Conservation (phyloP, 805 yeast species). For the Metschnikowia aberdeeniae region DNA sequence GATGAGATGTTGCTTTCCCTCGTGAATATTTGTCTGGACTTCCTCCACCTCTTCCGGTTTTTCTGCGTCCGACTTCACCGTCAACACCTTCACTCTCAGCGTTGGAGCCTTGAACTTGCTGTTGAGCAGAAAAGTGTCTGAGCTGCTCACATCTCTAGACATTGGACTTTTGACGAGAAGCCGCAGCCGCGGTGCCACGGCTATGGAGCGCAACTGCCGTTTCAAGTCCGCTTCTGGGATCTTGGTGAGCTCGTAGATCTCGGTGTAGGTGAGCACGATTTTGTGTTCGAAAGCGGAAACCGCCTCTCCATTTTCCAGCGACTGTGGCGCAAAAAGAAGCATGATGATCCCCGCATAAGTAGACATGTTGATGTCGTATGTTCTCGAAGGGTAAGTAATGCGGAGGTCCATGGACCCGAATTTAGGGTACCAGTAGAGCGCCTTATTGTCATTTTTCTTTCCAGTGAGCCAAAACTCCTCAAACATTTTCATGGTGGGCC, state of each 20-base stretch:
- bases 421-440: slow-evolving; percentile 70
- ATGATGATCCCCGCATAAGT: slow-evolving; percentile 77
- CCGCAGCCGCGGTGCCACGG: slow-evolving; percentile 78
- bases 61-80: slow-evolving; percentile 41
- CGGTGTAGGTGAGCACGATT: slow-evolving; percentile 51
- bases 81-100: slow-evolving; percentile 67
- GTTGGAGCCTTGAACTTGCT: slow-evolving; percentile 64
- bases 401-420: slow-evolving; percentile 80
- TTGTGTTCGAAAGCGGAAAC: slow-evolving; percentile 48
- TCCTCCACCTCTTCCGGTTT: slow-evolving; percentile 44
- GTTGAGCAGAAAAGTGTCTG: slow-evolving; percentile 66
- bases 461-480: slow-evolving; percentile 41
- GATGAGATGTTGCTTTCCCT: slow-evolving; percentile 61
- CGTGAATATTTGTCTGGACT: slow-evolving; percentile 54
- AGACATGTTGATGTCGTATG: slow-evolving; percentile 78
- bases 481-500: slow-evolving; percentile 33
- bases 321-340: slow-evolving; percentile 56
- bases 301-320: slow-evolving; percentile 26
- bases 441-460: slow-evolving; percentile 38
- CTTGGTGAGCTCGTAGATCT: slow-evolving; percentile 60
- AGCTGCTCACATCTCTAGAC: slow-evolving; percentile 62
- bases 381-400: slow-evolving; percentile 60
- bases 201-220: slow-evolving; percentile 76
- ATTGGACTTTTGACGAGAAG: slow-evolving; percentile 71
- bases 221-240: slow-evolving; percentile 71